phyloP scores from a whole-genome alignment of 164 flowering plant genomes.

The Nelumbo lutea region DNA sequence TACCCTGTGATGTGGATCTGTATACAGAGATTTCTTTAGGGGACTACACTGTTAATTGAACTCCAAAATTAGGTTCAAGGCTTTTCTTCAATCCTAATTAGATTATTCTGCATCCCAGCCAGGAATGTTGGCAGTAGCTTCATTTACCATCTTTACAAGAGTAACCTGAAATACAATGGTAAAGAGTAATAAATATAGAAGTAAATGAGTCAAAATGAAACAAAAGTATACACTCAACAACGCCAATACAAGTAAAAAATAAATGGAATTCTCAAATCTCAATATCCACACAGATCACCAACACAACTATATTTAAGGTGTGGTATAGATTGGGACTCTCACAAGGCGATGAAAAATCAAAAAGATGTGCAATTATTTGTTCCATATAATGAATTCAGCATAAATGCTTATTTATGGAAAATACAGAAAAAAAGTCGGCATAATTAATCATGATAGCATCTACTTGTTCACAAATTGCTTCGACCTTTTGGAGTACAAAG shows the following conservation, averaged over 20 bases:
- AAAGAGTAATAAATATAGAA: background rate
- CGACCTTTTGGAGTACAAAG: no score
- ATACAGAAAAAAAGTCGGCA: no score
- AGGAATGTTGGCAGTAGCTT: constrained; percentile 66
- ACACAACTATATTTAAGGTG: background rate
- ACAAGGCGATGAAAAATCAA: no score
- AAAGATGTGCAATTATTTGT: no score
- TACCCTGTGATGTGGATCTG: background rate
- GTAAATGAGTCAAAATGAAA: no score
- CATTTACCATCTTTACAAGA: constrained; percentile 62
- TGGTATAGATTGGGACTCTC: no score
- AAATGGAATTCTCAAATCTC: background rate
- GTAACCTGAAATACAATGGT: constrained; percentile 38
- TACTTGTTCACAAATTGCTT: no score
- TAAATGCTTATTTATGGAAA: no score
- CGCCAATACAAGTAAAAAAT: no score
- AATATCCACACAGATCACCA: background rate
- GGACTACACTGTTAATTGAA: background rate
- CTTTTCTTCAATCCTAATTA: background rate
- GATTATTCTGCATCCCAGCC: constrained; percentile 42
- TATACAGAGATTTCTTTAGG: background rate
- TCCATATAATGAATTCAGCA: no score
- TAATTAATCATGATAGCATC: no score
- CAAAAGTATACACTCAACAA: background rate
- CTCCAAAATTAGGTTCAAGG: background rate